Evolutionary conservation across 768 basidiomycete genomes (phyloP), one percentile per base, ranked within the genome.

Genomic region (Rhodotorula taiwanensis): DNA sequence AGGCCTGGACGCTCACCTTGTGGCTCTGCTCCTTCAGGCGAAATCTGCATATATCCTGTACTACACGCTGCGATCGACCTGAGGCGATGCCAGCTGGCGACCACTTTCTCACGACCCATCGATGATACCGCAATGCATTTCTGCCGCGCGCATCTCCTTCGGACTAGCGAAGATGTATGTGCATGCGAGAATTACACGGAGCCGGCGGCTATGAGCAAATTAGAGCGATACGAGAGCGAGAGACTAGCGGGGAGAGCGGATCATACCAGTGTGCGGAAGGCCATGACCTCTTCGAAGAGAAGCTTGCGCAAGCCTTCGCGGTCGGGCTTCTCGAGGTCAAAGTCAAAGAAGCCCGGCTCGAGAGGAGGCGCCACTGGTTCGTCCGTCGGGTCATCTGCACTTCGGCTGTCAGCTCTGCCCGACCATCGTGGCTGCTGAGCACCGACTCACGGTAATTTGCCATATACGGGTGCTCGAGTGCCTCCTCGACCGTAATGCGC

Each of bases 321-420:
- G 74, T 86, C 89, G 79, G 95, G 91, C 80, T 97, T 94, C 80
- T 92, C 87, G 69, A 90, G 77, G 76, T 99, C 95, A 75, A 98
- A 98, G 73, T 94, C 91, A 76, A 99, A 99, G 80, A 98, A 99
- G 70, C 87, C 86, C 7, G 91, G 87, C 69, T 89, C 88, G 52
- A 99, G 84, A n/a, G 94, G 93, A 8, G 91, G 87, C 1, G 93
- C 93, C 28, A 86, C 83, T 0, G 95, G 95, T 76, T 99, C 95
- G 72, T 99, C 95, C 53, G 94, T 90, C 3, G 93, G 90, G 74
- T 95, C 92, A 72, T 94, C 5, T 21, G 13, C 25, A n/a, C n/a
- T n/a, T n/a, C n/a, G n/a, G n/a, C n/a, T n/a, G n/a, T n/a, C n/a
- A n/a, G n/a, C n/a, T n/a, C n/a, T n/a, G n/a, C n/a, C n/a, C n/a